These are phyloP conservation scores for Colletotrichum higginsianum DNA, from an alignment of 2,329 filamentous ascomycete genomes.

Conservation along the genomic window DNA sequence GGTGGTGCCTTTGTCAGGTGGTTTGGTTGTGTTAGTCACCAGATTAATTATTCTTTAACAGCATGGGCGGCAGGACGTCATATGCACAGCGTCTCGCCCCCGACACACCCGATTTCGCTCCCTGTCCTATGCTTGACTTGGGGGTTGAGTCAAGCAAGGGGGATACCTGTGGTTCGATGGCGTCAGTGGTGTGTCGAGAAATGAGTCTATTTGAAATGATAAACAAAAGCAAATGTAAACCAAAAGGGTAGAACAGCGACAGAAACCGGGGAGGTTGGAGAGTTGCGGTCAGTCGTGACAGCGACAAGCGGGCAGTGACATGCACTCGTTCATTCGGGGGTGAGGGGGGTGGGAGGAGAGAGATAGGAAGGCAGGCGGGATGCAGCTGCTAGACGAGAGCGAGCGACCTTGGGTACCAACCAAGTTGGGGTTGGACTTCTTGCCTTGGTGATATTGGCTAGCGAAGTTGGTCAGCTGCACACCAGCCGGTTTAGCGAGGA, in stretches of 20 bases:
- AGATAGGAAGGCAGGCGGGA: not conserved
- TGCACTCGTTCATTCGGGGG: slow-evolving; percentile 20
- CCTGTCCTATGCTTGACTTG: slow-evolving; percentile 27
- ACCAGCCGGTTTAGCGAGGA: slow-evolving; percentile 22
- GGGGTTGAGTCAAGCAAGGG: slow-evolving; percentile 38
- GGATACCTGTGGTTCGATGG: slow-evolving; percentile 25
- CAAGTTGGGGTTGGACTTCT: not conserved
- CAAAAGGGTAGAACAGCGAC: not conserved
- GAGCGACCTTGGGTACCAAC: not conserved
- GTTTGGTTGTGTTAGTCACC: slow-evolving; percentile 41
- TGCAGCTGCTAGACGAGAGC: not conserved
- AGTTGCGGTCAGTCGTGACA: slow-evolving; percentile 36
- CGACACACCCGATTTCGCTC: slow-evolving; percentile 33
- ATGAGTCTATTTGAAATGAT: slow-evolving; percentile 20
- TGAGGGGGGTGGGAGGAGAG: not conserved
- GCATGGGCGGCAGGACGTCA: slow-evolving; percentile 38
- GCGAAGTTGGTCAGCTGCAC: slow-evolving; percentile 32
- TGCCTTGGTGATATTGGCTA: not conserved
- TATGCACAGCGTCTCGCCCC: slow-evolving; percentile 17
- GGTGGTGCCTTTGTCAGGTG: slow-evolving; percentile 35
- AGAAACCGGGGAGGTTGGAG: slow-evolving; percentile 19
- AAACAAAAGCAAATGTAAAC: not conserved
- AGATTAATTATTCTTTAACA: slow-evolving; percentile 37
- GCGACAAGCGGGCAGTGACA: slow-evolving; percentile 16
- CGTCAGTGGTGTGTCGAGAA: slow-evolving; percentile 26